Base-by-base conservation (phyloP, 2,329 filamentous ascomycete species). In the Clarireedia hainanense region DNA sequence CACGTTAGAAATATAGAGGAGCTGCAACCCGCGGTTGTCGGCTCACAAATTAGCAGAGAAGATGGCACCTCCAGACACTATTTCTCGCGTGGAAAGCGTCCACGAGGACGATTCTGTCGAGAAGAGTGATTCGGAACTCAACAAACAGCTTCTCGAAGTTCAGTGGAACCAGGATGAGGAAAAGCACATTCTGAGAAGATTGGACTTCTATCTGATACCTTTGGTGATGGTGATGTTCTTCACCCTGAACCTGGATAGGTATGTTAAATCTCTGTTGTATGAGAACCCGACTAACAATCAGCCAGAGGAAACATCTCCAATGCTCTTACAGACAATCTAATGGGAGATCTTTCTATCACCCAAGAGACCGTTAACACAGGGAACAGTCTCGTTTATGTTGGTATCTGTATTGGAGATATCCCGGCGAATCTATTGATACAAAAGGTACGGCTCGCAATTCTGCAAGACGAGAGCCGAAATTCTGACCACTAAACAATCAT, bases 311-410 rank as follows among this genome's bases (percentile, higher is more conserved):
- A 85, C 61, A 73, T 85, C 10, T 60, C 61, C 4, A 80, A 82
- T 63, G 83, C 80, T 5, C 70, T 81, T 12, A 80, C 79, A 0
- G 81, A 70, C 70, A 7, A 74, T 71, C 43, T 57, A 27, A 39
- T 54, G 55, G 34, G 20, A 5, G 50, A 48, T 43, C 36, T 57
- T 15, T 24, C 37, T 17, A 50, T 56, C 2, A 53, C 37, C 27
- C 51, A 53, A 14, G 42, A 53, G 17, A 53, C 26, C 9, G 23
- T 53, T 17, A 53, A 53, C 40, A 53, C 51, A 17, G 51, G 51
- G 17, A 53, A 40, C n/a, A 53, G 51, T 27, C 51, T 53, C 14
- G 51, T 53, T 12, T 53, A 53, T 7, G 51, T 53, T 23, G 51
- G 51, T 15, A 53, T 53, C 4, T 53, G 51, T 4, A 53, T 53